phyloP scores from a whole-genome alignment of 441 rosid genomes.

The Eutrema salsugineum region DNA sequence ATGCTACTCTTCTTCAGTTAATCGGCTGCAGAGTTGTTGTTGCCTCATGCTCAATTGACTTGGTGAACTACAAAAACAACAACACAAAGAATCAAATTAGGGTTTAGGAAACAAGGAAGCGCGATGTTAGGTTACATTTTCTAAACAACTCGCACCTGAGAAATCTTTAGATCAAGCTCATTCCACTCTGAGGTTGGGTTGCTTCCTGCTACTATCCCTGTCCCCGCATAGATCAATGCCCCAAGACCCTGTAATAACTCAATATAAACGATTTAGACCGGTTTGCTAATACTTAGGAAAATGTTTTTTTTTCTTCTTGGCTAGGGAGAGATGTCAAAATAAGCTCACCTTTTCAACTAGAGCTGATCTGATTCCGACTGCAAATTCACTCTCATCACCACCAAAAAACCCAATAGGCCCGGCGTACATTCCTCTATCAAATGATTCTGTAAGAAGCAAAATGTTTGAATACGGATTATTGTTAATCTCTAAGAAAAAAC shows the following conservation, averaged over 20 bases:
- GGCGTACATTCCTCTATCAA: constrained; percentile 97
- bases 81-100: background rate
- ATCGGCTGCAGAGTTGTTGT: constrained; percentile 39
- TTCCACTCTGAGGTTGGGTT: constrained; percentile 85
- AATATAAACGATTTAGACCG: background rate
- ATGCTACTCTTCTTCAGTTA: constrained; percentile 27
- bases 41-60: constrained; percentile 65
- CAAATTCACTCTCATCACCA: constrained; percentile 96
- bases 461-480: constrained; percentile 17
- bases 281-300: background rate
- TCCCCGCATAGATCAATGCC: constrained; percentile 84
- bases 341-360: constrained; percentile 74
- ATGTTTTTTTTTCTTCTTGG: background rate
- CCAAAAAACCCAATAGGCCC: constrained; percentile 98
- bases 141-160: constrained; percentile 53
- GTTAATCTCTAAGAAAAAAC: background rate
- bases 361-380: constrained; percentile 95
- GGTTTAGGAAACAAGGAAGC: background rate
- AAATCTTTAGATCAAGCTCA: constrained; percentile 90
- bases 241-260: constrained; percentile 55
- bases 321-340: background rate
- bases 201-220: constrained; percentile 94
- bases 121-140: background rate
- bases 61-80: constrained; percentile 56
- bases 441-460: constrained; percentile 47